Conservation (phyloP, 2,329 filamentous ascomycete genomes). For the Tolypocladium amazonense region DNA sequence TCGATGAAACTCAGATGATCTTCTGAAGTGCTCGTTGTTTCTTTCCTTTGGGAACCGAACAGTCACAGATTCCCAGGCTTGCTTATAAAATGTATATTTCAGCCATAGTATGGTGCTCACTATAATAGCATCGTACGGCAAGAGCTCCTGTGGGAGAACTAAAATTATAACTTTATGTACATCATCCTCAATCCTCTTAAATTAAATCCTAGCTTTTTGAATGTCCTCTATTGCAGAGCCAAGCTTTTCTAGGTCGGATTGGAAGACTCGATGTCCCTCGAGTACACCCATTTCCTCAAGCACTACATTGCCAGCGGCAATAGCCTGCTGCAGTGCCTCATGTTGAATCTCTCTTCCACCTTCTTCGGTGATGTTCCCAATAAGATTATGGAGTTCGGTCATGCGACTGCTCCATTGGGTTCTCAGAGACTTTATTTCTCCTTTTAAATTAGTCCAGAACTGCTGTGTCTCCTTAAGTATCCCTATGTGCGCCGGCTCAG, state of each 20-base stretch:
- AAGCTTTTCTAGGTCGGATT: background rate
- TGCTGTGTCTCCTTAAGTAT: background rate
- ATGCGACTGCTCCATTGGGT: background rate
- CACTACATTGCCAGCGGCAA: background rate
- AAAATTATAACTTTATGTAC: no score
- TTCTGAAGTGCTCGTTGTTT: no score
- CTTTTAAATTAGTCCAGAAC: background rate
- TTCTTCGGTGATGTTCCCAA: no score
- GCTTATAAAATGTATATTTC: no score
- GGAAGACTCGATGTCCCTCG: background rate
- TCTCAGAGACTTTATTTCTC: background rate
- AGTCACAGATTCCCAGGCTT: no score
- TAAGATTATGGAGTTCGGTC: no score
- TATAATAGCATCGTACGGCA: no score
- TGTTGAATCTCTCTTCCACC: background rate
- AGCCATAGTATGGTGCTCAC: no score
- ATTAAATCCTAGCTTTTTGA: background rate
- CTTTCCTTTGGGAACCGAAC: no score
- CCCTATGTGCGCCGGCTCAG: background rate
- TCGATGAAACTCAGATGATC: no score
- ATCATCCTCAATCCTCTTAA: no score
- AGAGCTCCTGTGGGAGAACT: no score
- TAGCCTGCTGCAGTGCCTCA: background rate
- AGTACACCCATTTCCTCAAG: background rate
- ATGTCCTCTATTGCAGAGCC: background rate